Conservation (phyloP, 768 basidiomycete genomes). For the Lentinula guzmanii region DNA sequence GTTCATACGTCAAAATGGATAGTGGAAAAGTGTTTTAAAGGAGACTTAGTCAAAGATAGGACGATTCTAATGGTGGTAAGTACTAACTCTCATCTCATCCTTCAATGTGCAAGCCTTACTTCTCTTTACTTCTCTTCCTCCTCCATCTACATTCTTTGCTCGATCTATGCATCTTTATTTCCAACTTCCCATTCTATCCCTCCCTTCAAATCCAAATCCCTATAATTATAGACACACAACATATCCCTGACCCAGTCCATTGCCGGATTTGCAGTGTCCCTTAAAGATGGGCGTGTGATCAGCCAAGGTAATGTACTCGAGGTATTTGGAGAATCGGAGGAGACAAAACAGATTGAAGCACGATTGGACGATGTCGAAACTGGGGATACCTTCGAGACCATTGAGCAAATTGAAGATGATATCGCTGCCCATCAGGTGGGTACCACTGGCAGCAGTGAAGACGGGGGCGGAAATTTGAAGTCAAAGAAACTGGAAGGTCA, state of each 20-base stretch:
- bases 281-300: constrained; percentile 50
- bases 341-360: constrained; percentile 15
- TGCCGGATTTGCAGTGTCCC: constrained; percentile 50
- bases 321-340: constrained; percentile 21
- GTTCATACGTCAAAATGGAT: constrained; percentile 81
- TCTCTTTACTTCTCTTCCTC: background rate
- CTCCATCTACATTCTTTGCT: too few species aligned
- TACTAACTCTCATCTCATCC: background rate
- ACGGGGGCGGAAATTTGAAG: constrained; percentile 14
- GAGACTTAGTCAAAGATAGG: constrained; percentile 67
- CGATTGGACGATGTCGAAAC: constrained; percentile 22
- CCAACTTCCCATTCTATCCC: too few species aligned
- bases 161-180: too few species aligned
- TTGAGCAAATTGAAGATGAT: constrained; percentile 12
- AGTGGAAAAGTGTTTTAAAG: constrained; percentile 71
- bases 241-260: constrained; percentile 47
- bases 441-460: constrained; percentile 8
- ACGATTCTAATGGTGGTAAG: constrained; percentile 78
- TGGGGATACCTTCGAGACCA: constrained; percentile 18
- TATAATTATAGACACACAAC: constrained; percentile 32
- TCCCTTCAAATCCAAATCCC: too few species aligned
- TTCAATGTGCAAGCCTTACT: background rate
- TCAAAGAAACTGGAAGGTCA: constrained; percentile 16
- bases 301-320: constrained; percentile 45
- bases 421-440: constrained; percentile 17